Evolutionary conservation across 2,329 filamentous ascomycete species (phyloP).

Genomic region (Neonectria coccinea): DNA sequence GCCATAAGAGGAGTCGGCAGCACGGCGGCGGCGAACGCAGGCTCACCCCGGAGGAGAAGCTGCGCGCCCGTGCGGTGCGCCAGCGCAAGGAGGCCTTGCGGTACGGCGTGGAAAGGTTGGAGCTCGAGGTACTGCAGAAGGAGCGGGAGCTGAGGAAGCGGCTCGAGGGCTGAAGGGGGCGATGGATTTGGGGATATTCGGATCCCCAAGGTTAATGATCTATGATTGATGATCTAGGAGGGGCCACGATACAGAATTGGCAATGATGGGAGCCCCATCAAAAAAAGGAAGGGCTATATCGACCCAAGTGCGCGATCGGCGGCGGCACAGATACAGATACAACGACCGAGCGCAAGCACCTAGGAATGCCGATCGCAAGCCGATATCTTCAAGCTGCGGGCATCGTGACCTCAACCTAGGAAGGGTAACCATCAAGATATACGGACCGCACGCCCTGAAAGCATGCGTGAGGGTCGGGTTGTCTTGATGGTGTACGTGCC

Average conservation of each 20-base stretch:
- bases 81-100: conserved; percentile 88
- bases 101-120: conserved; percentile 87
- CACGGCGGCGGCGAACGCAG: conserved; percentile 43
- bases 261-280: conserved; percentile 16
- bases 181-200: not conserved
- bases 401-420: not conserved
- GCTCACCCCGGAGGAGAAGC: conserved; percentile 66
- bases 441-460: not conserved
- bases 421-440: not conserved
- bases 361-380: conserved; percentile 29
- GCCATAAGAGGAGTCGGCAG: conserved; percentile 36
- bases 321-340: conserved; percentile 15
- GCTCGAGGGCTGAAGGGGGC: conserved; percentile 52
- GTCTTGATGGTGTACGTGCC: conserved; percentile 3
- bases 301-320: conserved; percentile 35
- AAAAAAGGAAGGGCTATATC: conserved; percentile 26
- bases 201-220: conserved; percentile 3
- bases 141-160: conserved; percentile 69
- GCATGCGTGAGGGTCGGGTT: conserved; percentile 5
- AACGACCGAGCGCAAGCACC: conserved; percentile 21
- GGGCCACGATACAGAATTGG: conserved; percentile 1
- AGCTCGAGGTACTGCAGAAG: conserved; percentile 86
- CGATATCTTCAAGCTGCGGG: conserved; percentile 8
- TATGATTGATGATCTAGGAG: conserved; percentile 10
- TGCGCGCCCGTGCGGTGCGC: conserved; percentile 70